Percentiles rank a stretch among this genome's conserved stretches.
These are phyloP conservation scores for Aspergillus brunneoviolaceus DNA, from an alignment of 2,329 filamentous ascomycete genomes.

Conservation along the genomic window DNA sequence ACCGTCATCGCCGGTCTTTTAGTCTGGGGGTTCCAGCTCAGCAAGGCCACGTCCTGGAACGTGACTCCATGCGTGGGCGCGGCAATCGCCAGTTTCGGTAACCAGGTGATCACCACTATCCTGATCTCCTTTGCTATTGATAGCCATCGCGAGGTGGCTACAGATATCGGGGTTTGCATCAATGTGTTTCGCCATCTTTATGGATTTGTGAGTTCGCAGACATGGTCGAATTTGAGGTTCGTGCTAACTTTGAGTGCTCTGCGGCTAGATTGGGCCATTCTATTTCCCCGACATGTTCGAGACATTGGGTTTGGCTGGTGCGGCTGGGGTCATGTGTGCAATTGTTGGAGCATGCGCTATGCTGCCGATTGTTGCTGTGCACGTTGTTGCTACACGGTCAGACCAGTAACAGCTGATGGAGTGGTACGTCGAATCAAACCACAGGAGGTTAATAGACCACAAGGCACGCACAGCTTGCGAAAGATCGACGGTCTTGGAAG, in stretches of 20 bases:
- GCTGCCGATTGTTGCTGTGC: constrained; percentile 32
- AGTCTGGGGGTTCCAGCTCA: constrained; percentile 54
- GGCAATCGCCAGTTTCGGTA: constrained; percentile 54
- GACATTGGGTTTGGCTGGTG: constrained; percentile 32
- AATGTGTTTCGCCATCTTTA: constrained; percentile 57
- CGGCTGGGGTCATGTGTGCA: constrained; percentile 37
- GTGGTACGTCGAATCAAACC: too few species aligned
- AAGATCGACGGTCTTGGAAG: too few species aligned
- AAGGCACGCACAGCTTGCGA: too few species aligned
- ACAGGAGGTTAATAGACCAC: too few species aligned
- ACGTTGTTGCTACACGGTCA: too few species aligned
- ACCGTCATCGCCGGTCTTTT: constrained; percentile 54
- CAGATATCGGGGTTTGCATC: constrained; percentile 59
- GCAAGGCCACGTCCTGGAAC: constrained; percentile 53
- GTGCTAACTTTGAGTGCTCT: not conserved
- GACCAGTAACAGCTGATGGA: too few species aligned
- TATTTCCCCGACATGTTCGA: constrained; percentile 44
- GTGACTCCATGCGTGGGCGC: constrained; percentile 57
- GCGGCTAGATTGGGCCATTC: constrained; percentile 25
- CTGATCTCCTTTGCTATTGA: constrained; percentile 62
- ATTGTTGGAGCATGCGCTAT: constrained; percentile 38
- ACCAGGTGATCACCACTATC: constrained; percentile 62
- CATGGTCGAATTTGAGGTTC: too few species aligned
- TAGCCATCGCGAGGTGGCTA: constrained; percentile 54
- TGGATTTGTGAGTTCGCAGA: constrained; percentile 50